Conservation (phyloP, 345 rosid genomes). For the Eucalyptus pauciflora region DNA sequence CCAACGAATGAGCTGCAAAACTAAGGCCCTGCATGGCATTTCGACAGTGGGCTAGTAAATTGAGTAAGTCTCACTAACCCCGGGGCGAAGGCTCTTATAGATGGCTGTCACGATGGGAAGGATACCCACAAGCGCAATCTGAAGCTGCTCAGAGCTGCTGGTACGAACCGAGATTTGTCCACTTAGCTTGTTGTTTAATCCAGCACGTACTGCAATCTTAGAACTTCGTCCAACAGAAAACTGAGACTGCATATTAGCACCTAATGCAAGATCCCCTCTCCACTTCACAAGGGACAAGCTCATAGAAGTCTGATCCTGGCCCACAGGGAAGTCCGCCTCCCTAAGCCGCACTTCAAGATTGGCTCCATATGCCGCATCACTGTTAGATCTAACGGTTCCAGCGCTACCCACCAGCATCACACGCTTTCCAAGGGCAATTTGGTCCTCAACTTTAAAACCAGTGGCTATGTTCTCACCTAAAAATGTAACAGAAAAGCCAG, state of each 20-base stretch:
- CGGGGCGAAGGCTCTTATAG: conserved; percentile 64
- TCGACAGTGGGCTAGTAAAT: conserved; percentile 37
- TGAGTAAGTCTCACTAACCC: conserved; percentile 42
- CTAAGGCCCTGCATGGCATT: background rate
- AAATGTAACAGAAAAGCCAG: conserved; percentile 71
- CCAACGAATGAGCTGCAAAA: background rate
- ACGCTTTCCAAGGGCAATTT: conserved; percentile 66
- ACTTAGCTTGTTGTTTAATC: conserved; percentile 87
- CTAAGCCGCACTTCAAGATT: conserved; percentile 75
- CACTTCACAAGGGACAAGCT: conserved; percentile 90
- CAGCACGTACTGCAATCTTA: conserved; percentile 78
- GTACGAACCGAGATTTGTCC: conserved; percentile 76
- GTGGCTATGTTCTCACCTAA: conserved; percentile 82
- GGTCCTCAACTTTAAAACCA: conserved; percentile 85
- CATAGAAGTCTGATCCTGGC: conserved; percentile 80
- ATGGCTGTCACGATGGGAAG: conserved; percentile 63
- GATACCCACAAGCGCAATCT: conserved; percentile 67
- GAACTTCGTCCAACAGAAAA: conserved; percentile 63
- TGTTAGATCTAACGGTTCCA: conserved; percentile 65
- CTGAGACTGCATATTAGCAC: conserved; percentile 89
- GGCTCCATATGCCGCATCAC: conserved; percentile 86
- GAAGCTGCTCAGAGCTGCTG: conserved; percentile 91
- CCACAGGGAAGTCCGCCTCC: conserved; percentile 84
- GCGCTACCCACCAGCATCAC: conserved; percentile 74
- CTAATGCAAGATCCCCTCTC: conserved; percentile 87